Evolutionary conservation across 441 rosid genomes (phyloP).

Genomic region (Raphanus hybrid): DNA sequence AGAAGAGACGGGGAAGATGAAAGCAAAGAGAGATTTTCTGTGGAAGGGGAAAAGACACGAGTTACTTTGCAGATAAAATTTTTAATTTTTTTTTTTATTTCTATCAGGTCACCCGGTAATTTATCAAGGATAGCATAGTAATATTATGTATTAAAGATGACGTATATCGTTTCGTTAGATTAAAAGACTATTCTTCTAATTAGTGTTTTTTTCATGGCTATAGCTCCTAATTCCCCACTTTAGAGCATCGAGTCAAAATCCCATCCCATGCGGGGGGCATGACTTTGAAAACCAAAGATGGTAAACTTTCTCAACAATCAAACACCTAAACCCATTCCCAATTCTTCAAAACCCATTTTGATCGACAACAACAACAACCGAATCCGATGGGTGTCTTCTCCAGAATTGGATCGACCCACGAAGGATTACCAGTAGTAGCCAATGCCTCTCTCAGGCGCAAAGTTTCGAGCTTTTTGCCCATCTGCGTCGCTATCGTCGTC

Average conservation of each 20-base stretch:
- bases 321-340: not conserved
- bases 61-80: no score
- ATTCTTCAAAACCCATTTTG: not conserved
- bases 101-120: no score
- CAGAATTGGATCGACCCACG: slow-evolving; percentile 44
- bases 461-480: slow-evolving; percentile 62
- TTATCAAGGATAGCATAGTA: no score
- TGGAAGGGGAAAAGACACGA: no score
- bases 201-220: no score
- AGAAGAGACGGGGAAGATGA: no score
- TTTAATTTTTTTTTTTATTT: no score
- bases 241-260: not conserved
- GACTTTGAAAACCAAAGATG: slow-evolving; percentile 11
- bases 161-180: no score
- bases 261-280: not conserved
- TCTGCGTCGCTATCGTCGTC: slow-evolving; percentile 67
- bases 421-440: slow-evolving; percentile 41
- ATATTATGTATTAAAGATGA: no score
- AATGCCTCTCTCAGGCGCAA: slow-evolving; percentile 52
- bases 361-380: not conserved
- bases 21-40: no score
- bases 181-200: no score
- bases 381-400: slow-evolving; percentile 53
- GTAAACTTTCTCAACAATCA: not conserved
- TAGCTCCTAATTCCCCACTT: no score